Conservation (phyloP, 306 rosid species). For the Rosa lucieae region DNA sequence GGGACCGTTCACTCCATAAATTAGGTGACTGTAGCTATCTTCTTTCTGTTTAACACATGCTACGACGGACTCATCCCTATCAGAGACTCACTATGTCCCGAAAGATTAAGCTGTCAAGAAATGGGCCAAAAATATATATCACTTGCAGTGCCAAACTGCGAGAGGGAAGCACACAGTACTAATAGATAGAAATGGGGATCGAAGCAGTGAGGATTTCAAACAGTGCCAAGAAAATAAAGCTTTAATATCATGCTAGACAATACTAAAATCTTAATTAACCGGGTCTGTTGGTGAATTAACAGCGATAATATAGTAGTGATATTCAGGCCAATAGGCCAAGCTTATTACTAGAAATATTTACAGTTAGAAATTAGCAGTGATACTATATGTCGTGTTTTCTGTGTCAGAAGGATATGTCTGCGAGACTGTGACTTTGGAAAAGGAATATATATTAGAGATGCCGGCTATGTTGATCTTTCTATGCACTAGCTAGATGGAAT, state of each 20-base stretch:
- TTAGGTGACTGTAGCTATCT: neutral
- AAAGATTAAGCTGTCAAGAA: neutral
- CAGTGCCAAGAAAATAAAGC: neutral
- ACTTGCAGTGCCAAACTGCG: neutral
- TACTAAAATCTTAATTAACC: neutral
- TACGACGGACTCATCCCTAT: neutral
- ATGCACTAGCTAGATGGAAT: constrained; percentile 5
- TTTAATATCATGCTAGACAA: neutral
- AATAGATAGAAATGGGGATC: neutral
- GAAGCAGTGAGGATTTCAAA: neutral
- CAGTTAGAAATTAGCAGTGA: neutral
- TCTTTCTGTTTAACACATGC: constrained; percentile 2
- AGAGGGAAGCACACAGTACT: neutral
- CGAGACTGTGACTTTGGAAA: constrained; percentile 15
- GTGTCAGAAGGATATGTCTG: neutral
- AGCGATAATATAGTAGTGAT: neutral
- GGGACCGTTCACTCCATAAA: neutral
- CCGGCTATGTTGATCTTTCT: constrained; percentile 17
- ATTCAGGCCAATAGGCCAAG: neutral
- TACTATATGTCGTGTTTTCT: neutral
- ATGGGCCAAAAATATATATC: neutral
- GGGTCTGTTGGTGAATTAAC: neutral
- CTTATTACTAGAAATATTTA: neutral
- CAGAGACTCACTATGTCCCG: neutral
- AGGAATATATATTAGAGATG: constrained; percentile 13